Percentiles rank a stretch among this genome's conserved stretches.
Evolutionary conservation across 139 green algal genomes (phyloP).

Genomic region (Chlorella sp.): DNA sequence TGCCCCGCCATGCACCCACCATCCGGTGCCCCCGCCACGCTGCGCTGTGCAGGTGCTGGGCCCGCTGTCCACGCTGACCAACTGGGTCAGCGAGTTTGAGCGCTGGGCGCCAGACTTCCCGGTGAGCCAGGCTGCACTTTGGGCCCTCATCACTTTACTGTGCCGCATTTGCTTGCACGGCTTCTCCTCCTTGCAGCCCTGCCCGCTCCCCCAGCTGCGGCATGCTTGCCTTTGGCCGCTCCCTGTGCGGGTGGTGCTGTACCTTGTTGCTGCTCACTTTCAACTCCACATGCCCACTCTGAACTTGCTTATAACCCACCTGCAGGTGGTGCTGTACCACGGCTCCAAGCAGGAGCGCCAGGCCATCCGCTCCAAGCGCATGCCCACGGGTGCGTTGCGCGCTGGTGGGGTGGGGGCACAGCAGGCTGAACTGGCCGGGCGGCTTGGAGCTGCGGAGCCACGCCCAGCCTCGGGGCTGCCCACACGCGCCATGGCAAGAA

Average conservation of each 20-base stretch:
- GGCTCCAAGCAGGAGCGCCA: slow-evolving; percentile 78
- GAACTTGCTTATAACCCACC: no score
- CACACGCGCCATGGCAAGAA: no score
- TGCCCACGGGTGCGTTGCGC: slow-evolving; percentile 31
- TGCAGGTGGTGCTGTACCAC: slow-evolving; percentile 89
- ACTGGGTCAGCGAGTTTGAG: slow-evolving; percentile 95
- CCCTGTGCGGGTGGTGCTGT: no score
- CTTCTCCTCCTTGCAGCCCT: no score
- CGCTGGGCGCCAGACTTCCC: slow-evolving; percentile 85
- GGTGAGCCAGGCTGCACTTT: background rate
- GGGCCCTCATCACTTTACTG: no score
- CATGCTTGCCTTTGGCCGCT: no score
- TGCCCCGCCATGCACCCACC: no score
- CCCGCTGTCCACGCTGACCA: slow-evolving; percentile 92
- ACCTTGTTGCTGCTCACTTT: no score
- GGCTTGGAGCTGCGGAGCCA: background rate
- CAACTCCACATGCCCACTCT: no score
- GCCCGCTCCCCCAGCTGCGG: no score
- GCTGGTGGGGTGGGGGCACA: background rate
- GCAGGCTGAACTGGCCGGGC: background rate
- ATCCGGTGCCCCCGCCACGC: background rate
- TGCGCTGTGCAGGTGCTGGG: slow-evolving; percentile 65
- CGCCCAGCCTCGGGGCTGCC: background rate
- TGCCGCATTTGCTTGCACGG: no score
- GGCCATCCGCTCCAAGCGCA: slow-evolving; percentile 57